Base-by-base conservation (phyloP, 1,284 basidiomycete genomes). In the Sparassis latifolia region DNA sequence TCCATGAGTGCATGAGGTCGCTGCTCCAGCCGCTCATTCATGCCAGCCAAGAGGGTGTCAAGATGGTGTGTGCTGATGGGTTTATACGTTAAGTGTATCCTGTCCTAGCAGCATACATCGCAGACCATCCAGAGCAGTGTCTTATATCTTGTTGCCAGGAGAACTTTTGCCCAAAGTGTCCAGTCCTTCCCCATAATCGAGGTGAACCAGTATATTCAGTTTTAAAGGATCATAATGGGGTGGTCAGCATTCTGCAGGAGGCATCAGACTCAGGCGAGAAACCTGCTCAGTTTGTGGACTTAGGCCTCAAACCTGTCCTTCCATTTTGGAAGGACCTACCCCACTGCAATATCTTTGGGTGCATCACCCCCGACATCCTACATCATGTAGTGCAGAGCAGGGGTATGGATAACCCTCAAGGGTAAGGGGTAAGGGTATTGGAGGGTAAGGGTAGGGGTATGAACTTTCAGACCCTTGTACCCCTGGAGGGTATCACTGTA, bases 271-370 rank as follows among this genome's bases (percentile, higher is more conserved):
- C 20, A 32, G 32, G 32, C 2, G 7, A 35, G n/a, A 5, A 29
- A 37, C 10, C 33, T 9, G 33, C 27, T 9, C 42, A 33, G 30
- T 39, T 37, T 3, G 38, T 20, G 37, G 30, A 3, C 32, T 42
- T 7, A 28, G 37, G 10, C 32, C 43, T 6, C 55, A 58, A 30
- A 47, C 56, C 58, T 12, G 27, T n/a, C 9, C 50, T 60, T 5
- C 72, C 71, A 0, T 74, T 72, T 51, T 75, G 69, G 70, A 46
- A 57, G 9, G 57, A 55, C 7, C 60, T 72, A n/a, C 69, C 69
- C 0, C 57, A 59, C 44, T 39, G 42, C 12, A 56, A 75, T 53
- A 69, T 73, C 39, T 67, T 60, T 49, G n/a, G 35, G 0, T 59
- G 60, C 2, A 65, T 74, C 12, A 69, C 70, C 1, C 72, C 71